Conservation (phyloP, 768 basidiomycete species). For the Clavaria fumosa region DNA sequence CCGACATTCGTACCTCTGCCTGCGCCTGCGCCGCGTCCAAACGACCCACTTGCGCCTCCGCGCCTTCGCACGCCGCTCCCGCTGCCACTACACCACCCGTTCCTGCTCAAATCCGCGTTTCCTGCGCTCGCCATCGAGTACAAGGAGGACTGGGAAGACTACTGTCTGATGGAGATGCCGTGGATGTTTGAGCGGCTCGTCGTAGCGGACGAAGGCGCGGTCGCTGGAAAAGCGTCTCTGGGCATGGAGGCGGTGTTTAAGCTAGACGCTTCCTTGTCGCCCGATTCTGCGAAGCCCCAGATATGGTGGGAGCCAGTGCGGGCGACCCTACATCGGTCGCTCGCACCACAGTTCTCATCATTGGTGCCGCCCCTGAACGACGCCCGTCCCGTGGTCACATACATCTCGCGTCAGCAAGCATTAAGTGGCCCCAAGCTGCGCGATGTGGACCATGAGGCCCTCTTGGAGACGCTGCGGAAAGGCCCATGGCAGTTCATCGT, state of each 20-base stretch:
- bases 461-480: slow-evolving; percentile 40
- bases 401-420: slow-evolving; percentile 48
- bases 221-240: slow-evolving; percentile 12
- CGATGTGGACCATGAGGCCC: slow-evolving; percentile 38
- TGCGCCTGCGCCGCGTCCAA: slow-evolving; percentile 12
- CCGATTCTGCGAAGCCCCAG: slow-evolving; percentile 27
- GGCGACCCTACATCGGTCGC: slow-evolving; percentile 26
- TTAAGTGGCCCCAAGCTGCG: slow-evolving; percentile 33
- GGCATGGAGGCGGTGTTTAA: background rate
- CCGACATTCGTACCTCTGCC: slow-evolving; percentile 39
- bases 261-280: background rate
- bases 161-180: slow-evolving; percentile 47
- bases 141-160: slow-evolving; percentile 65
- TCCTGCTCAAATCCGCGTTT: slow-evolving; percentile 57
- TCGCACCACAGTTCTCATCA: too few relatives aligned
- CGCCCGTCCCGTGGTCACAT: slow-evolving; percentile 41
- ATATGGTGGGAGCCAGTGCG: slow-evolving; percentile 61
- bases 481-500: too few relatives aligned
- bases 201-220: slow-evolving; percentile 62
- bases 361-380: too few relatives aligned
- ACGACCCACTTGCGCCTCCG: slow-evolving; percentile 15
- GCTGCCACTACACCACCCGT: slow-evolving; percentile 51
- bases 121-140: slow-evolving; percentile 55
- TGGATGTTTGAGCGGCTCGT: slow-evolving; percentile 66
- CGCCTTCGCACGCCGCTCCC: slow-evolving; percentile 26